A percentile compares a stretch with the other conserved stretches of the same genome.
phyloP scores from a whole-genome alignment of 257 asterid species.

The Gynochthodes officinalis region DNA sequence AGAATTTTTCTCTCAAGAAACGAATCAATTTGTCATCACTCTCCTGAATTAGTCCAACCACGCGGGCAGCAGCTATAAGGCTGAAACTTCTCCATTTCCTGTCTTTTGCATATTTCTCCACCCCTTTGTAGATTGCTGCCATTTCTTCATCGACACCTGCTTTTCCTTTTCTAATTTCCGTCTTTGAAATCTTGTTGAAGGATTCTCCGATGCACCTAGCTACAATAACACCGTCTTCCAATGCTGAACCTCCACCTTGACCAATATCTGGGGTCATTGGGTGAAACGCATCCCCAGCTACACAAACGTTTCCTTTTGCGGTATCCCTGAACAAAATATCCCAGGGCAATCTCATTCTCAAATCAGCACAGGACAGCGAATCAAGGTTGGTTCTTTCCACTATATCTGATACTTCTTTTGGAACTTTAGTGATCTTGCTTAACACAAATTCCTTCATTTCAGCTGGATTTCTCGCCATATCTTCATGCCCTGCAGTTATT shows the following conservation, averaged over 20 bases:
- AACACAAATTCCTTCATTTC: slow-evolving; percentile 9
- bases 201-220: slow-evolving; percentile 8
- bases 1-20: slow-evolving; percentile 4
- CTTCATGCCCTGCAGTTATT: slow-evolving; percentile 10
- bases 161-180: neutral
- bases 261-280: slow-evolving; percentile 9
- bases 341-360: slow-evolving; percentile 7
- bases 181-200: neutral
- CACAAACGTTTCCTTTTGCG: neutral
- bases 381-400: slow-evolving; percentile 1
- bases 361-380: neutral
- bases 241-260: neutral
- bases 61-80: neutral
- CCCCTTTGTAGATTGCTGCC: neutral
- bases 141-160: neutral
- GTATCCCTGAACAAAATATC: neutral
- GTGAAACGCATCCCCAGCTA: neutral
- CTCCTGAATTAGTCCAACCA: slow-evolving; percentile 1
- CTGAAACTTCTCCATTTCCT: slow-evolving; percentile 12
- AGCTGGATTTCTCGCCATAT: neutral
- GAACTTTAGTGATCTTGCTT: neutral
- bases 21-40: neutral
- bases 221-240: neutral
- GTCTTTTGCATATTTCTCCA: neutral
- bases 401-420: slow-evolving; percentile 4